A percentile compares a stretch with the other conserved stretches of the same genome.
Evolutionary conservation across 2,329 filamentous ascomycete species (phyloP).

Genomic region (Xylogone sp.): DNA sequence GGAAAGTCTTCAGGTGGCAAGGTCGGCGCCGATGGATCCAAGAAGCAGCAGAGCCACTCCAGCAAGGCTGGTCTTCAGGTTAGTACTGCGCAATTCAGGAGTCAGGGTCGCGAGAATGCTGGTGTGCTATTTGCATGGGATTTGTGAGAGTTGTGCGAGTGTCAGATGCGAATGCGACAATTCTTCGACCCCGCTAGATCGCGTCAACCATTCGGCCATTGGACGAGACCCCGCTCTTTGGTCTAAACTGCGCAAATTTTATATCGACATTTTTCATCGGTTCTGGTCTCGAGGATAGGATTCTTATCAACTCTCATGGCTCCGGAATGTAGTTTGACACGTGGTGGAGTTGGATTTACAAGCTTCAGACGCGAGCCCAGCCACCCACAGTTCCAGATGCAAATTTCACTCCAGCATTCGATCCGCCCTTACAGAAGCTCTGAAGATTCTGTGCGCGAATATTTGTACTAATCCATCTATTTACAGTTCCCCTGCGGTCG

Average conservation of each 20-base stretch:
- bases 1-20: conserved; percentile 34
- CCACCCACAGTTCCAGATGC: not conserved
- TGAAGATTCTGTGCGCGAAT: not conserved
- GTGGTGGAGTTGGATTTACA: not conserved
- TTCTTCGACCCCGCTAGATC: conserved; percentile 23
- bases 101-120: not conserved
- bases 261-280: not conserved
- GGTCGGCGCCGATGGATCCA: conserved; percentile 27
- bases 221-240: not conserved
- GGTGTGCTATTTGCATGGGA: not conserved
- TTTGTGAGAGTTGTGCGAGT: not conserved
- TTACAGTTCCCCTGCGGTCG: conserved; percentile 94
- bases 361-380: not conserved
- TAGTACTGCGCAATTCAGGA: conserved; percentile 23
- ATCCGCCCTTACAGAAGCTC: not conserved
- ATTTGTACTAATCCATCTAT: conserved; percentile 1
- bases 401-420: not conserved
- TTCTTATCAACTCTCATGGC: not conserved
- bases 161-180: not conserved
- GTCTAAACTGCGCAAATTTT: not conserved
- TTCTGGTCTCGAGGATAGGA: not conserved
- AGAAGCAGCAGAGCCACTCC: conserved; percentile 33
- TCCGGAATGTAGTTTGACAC: not conserved
- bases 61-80: conserved; percentile 33
- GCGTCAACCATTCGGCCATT: conserved; percentile 16